phyloP scores from a whole-genome alignment of 2,329 filamentous ascomycete genomes.

The Paecilomyces sp. region DNA sequence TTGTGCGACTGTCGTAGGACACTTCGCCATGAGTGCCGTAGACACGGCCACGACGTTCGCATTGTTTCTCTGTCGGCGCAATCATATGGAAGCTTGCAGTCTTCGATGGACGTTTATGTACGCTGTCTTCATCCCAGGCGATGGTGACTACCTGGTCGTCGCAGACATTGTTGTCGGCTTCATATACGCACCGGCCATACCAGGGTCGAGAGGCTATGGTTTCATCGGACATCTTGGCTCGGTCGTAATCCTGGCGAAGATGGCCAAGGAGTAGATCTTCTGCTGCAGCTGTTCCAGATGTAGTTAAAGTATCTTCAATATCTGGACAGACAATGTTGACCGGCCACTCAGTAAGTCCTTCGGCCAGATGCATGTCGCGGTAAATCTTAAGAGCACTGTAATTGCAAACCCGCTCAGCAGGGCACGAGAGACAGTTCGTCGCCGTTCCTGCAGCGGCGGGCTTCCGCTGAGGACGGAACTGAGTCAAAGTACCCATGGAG shows the following conservation, averaged over 20 bases:
- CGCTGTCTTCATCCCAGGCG: constrained; percentile 67
- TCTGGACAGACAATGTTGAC: constrained; percentile 85
- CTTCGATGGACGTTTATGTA: constrained; percentile 51
- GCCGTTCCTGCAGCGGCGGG: constrained; percentile 65
- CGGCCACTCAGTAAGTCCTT: constrained; percentile 70
- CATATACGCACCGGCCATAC: constrained; percentile 95
- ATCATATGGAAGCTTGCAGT: constrained; percentile 91
- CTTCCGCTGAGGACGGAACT: constrained; percentile 71
- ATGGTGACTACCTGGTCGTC: constrained; percentile 90
- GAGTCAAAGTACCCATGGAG: constrained; percentile 68
- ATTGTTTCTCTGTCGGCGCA: constrained; percentile 79
- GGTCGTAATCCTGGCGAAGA: constrained; percentile 49
- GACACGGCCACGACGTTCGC: constrained; percentile 74
- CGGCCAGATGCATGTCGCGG: constrained; percentile 58
- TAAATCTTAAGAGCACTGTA: constrained; percentile 86
- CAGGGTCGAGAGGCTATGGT: constrained; percentile 50
- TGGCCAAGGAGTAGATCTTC: constrained; percentile 42
- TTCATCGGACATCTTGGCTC: constrained; percentile 46
- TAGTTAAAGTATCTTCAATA: constrained; percentile 66
- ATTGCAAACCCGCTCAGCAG: constrained; percentile 65
- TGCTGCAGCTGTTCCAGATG: constrained; percentile 42
- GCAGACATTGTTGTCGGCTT: constrained; percentile 85
- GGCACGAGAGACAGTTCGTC: constrained; percentile 82
- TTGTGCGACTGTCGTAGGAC: constrained; percentile 70
- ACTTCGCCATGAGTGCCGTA: constrained; percentile 86